Evolutionary conservation across 306 rosid genomes (phyloP), one percentile per base, ranked within the genome.

Genomic region (Lathyrus sativus): DNA sequence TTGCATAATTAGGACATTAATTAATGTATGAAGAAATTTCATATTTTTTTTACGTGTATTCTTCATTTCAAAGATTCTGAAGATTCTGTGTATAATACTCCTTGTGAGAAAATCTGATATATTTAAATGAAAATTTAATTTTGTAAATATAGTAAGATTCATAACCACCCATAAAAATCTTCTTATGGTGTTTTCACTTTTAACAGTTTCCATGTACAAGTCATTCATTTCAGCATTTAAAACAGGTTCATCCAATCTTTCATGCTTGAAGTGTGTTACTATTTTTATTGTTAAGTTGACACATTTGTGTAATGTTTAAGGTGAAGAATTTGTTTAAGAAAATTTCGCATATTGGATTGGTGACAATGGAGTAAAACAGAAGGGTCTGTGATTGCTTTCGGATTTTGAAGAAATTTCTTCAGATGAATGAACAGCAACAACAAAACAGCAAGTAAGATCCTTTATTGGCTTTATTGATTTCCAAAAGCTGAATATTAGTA

Each of bases 41-140:
- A 68, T 26, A 68, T 11, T 37, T 71, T 38, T 71, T 65, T 76
- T 68, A 62, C 55, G 35, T 67, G 60, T 29, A 56, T 79, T 73
- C 64, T 67, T 75, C 77, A 38, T 79, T 67, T 72, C 72, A 78
- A 28, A 82, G 87, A 87, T 83, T 82, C 46, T 82, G 41, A 6
- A 67, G 74, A 84, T 68, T 70, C 65, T 78, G 58, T 70, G 43
- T 57, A 78, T 72, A 43, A 26, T 22, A 5, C 7, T 26, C 28
- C 41, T 70, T 73, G 77, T 55, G 62, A 74, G 55, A 78, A 63
- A 77, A 81, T 82, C 79, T 58, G 55, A 42, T 71, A 41, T 76
- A 44, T 64, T 81, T 35, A 82, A 77, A 51, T 41, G 46, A 55
- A 71, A 69, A 76, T 65, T 53, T 74, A 46, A 58, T 74, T 39